phyloP scores from a whole-genome alignment of 139 green algal genomes.

The Micractinium sp. region DNA sequence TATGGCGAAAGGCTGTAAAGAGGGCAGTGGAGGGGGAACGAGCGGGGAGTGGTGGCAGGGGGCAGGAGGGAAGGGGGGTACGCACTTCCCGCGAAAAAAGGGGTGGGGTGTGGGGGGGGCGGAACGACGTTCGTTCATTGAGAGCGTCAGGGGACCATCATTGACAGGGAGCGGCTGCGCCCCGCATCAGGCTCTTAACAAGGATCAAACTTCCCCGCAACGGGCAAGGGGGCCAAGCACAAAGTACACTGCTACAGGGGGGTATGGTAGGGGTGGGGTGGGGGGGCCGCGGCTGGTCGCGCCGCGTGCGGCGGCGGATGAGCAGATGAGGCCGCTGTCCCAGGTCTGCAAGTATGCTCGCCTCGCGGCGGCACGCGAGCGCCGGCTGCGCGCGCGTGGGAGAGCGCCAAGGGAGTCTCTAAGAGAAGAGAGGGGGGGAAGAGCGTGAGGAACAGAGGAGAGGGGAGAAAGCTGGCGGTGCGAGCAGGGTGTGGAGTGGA shows the following conservation, averaged over 20 bases:
- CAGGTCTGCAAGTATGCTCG: background rate
- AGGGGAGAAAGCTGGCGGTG: background rate
- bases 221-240: background rate
- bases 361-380: background rate
- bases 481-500: too few relatives aligned
- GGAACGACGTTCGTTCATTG: background rate
- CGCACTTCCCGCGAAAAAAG: slow-evolving; percentile 1
- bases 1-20: background rate
- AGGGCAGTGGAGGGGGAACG: background rate
- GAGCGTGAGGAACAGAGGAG: background rate
- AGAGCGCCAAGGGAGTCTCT: background rate
- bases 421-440: background rate
- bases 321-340: too few relatives aligned
- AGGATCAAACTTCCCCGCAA: background rate
- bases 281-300: background rate
- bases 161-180: background rate
- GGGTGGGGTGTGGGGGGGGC: background rate
- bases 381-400: too few relatives aligned
- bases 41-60: background rate
- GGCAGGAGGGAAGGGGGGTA: background rate
- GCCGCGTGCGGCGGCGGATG: too few relatives aligned
- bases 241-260: background rate
- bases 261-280: background rate
- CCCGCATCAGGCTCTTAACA: background rate
- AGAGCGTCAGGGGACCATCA: background rate